Percentiles rank a stretch among this genome's conserved stretches.
phyloP scores from a whole-genome alignment of 306 rosid species.

The Castanopsis chinensis region DNA sequence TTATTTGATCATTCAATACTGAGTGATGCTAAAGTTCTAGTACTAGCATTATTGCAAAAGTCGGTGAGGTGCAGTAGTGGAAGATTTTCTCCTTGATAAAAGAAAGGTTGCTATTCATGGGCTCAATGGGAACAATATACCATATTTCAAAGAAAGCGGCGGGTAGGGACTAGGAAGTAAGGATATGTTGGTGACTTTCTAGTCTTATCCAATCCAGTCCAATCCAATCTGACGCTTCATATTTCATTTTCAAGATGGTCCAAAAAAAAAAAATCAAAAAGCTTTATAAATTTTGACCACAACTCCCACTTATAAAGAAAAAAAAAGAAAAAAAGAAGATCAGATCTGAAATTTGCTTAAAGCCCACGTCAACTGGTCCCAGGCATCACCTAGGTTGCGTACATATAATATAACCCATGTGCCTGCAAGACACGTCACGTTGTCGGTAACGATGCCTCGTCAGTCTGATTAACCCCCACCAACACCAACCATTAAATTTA shows the following conservation, averaged over 20 bases:
- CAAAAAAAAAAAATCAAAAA: too few species aligned
- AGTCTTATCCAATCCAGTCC: neutral
- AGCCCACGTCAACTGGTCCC: conserved; percentile 39
- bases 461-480: conserved; percentile 8
- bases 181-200: neutral
- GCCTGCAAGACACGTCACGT: conserved; percentile 42
- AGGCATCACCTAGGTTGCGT: conserved; percentile 8
- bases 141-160: conserved; percentile 19
- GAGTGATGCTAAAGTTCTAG: too few species aligned
- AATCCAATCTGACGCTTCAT: neutral
- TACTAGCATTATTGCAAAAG: too few species aligned
- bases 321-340: neutral
- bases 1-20: too few species aligned
- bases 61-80: too few species aligned
- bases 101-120: too few species aligned
- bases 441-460: conserved; percentile 28
- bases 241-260: neutral
- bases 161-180: neutral
- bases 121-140: neutral
- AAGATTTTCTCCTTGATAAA: too few species aligned
- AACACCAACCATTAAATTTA: neutral
- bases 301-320: too few species aligned
- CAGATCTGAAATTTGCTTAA: conserved; percentile 21
- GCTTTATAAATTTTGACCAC: neutral
- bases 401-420: conserved; percentile 2